Percentiles rank a stretch among this genome's conserved stretches.
These are phyloP conservation scores for Penicillium cinerascens DNA, from an alignment of 495 filamentous ascomycete species.

Conservation along the genomic window DNA sequence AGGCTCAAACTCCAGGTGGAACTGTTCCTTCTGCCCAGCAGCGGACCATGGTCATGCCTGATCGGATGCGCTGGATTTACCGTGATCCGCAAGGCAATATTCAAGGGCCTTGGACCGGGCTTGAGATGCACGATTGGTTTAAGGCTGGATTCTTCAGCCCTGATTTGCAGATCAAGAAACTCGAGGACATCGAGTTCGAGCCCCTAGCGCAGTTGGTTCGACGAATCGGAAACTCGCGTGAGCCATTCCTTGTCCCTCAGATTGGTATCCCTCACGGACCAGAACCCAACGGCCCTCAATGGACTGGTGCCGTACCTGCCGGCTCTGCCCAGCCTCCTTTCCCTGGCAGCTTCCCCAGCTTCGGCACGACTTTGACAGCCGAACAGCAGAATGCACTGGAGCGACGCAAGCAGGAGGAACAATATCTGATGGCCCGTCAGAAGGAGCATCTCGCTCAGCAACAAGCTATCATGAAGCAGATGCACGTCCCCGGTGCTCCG, in stretches of 20 bases:
- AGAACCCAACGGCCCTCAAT: constrained; percentile 42
- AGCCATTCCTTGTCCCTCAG: constrained; percentile 95
- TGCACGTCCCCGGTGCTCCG: constrained; percentile 58
- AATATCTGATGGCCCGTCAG: constrained; percentile 92
- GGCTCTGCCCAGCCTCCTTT: constrained; percentile 88
- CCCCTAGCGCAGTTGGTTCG: constrained; percentile 93
- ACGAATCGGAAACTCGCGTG: constrained; percentile 93
- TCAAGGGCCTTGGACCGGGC: constrained; percentile 90
- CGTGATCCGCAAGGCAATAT: constrained; percentile 87
- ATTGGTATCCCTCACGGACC: constrained; percentile 89
- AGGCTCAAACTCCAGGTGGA: constrained; percentile 34
- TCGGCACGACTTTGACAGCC: constrained; percentile 94
- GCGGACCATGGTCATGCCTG: constrained; percentile 97
- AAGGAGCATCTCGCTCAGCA: constrained; percentile 90
- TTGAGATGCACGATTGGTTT: constrained; percentile 99
- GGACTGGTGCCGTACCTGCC: constrained; percentile 34
- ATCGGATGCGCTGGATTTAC: constrained; percentile 98
- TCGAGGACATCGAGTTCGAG: constrained; percentile 91
- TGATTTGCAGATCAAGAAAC: constrained; percentile 88
- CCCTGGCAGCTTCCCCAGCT: constrained; percentile 89
- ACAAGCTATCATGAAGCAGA: constrained; percentile 72
- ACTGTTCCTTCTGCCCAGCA: constrained; percentile 70
- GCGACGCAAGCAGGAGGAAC: constrained; percentile 94
- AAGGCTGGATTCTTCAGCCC: constrained; percentile 96
- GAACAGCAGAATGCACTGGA: constrained; percentile 97